Base-by-base conservation (phyloP, 805 yeast genomes). In the Brettanomyces bruxellensis region DNA sequence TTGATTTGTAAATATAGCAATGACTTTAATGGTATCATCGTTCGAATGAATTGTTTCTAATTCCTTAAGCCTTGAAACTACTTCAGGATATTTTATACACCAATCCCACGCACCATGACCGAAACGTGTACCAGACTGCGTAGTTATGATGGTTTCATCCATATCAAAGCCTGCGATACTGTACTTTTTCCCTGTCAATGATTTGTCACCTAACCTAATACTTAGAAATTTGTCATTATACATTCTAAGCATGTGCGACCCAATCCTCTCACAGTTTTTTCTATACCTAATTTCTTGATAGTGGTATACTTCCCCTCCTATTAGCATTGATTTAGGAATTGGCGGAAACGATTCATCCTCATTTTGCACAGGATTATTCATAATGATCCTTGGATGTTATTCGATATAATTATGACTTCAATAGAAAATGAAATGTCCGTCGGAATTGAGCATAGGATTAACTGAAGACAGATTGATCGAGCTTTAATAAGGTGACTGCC, bases 1-100 rank as follows among this genome's bases (percentile, higher is more conserved):
- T 61, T 91, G 99, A 59, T 91, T 91, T 1, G 96, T 78, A 60
- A 91, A 86, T 1, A 91, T 75, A 3, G 83, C 90, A 3, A 89
- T 53, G 1, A 73, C 18, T 23, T 22, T 5, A 6, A 14, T 18
- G 28, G 25, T 44, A 6, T 36, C 41, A 41, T 46, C 56, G 6
- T 55, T 49, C 1, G 49, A 40, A 3, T 49, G 39, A 11, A 34
- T 43, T 14, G 67, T 51, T 11, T 13, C 25, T 11, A 43, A 24
- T 6, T 57, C 50, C 5, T 43, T 42, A 4, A 73, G 49, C 25
- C 56, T 62, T 3, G 47, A 35, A 3, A 53, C 37, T 2, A 69
- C 62, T 6, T 50, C 49, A 38, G 51, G 51, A 30, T 59, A 63
- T 48, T 67, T 70, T 73, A 79, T 81, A 55, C 69, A 67, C 98